These are phyloP conservation scores for Backusella mclennaniae DNA, from an alignment of 192 early-diverging fungal species.

Conservation along the genomic window DNA sequence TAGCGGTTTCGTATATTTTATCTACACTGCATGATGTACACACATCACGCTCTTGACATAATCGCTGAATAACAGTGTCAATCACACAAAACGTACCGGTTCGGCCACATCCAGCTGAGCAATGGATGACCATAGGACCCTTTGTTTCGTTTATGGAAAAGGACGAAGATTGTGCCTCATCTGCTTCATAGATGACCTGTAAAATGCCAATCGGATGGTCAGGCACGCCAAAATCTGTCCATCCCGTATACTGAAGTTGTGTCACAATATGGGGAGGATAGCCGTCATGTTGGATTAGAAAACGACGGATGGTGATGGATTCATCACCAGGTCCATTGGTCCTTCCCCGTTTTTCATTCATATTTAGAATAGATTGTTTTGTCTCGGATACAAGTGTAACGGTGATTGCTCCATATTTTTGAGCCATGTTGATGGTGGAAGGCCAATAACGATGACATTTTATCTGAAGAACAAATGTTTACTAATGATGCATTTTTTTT, in stretches of 20 bases:
- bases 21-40: constrained; percentile 17
- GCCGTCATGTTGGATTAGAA: not conserved
- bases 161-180: constrained; percentile 9
- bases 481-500: not conserved
- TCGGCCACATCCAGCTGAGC: constrained; percentile 71
- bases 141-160: not conserved
- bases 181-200: constrained; percentile 51
- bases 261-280: constrained; percentile 42
- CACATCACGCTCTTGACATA: not conserved
- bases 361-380: constrained; percentile 21
- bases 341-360: constrained; percentile 7
- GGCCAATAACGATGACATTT: constrained; percentile 96
- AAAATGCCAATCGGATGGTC: constrained; percentile 59
- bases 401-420: constrained; percentile 46
- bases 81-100: constrained; percentile 70
- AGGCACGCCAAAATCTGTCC: constrained; percentile 84
- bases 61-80: constrained; percentile 42
- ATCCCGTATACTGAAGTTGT: constrained; percentile 82
- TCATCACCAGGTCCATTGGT: constrained; percentile 28
- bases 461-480: constrained; percentile 24
- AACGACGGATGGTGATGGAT: constrained; percentile 51
- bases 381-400: constrained; percentile 60
- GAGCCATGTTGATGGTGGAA: constrained; percentile 19
- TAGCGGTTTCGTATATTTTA: constrained; percentile 57
- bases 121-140: constrained; percentile 70